phyloP scores from a whole-genome alignment of 306 rosid genomes.

The Quercus suber region DNA sequence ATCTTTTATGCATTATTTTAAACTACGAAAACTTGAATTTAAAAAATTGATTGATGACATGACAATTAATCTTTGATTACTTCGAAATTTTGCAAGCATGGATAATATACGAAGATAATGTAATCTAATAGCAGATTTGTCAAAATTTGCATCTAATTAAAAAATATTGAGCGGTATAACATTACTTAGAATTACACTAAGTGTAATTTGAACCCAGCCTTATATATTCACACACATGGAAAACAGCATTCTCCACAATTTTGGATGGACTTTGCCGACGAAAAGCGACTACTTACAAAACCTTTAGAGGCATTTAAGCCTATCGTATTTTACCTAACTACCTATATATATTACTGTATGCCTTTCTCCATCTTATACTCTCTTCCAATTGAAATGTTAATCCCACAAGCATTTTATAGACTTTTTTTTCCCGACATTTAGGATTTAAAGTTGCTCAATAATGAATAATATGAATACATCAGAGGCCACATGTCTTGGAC shows the following conservation, averaged over 20 bases:
- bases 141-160: no score
- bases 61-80: no score
- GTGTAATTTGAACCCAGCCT: no score
- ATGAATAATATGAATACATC: not conserved
- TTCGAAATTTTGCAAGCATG: no score
- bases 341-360: not conserved
- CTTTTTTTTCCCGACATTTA: not conserved
- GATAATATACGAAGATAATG: no score
- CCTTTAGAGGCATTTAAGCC: not conserved
- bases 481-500: not conserved
- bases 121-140: no score
- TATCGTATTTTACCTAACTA: not conserved
- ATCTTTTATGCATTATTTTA: no score
- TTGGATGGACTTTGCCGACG: not conserved
- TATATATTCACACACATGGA: not conserved
- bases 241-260: not conserved
- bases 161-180: no score
- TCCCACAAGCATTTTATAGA: not conserved
- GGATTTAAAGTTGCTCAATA: conserved; percentile 5
- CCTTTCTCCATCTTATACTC: conserved; percentile 1
- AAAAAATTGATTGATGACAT: no score
- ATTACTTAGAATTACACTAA: no score
- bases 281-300: not conserved
- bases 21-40: no score
- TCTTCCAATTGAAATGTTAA: not conserved